These are phyloP conservation scores for Boletus subparvulus DNA, from an alignment of 768 basidiomycete genomes.

Conservation along the genomic window DNA sequence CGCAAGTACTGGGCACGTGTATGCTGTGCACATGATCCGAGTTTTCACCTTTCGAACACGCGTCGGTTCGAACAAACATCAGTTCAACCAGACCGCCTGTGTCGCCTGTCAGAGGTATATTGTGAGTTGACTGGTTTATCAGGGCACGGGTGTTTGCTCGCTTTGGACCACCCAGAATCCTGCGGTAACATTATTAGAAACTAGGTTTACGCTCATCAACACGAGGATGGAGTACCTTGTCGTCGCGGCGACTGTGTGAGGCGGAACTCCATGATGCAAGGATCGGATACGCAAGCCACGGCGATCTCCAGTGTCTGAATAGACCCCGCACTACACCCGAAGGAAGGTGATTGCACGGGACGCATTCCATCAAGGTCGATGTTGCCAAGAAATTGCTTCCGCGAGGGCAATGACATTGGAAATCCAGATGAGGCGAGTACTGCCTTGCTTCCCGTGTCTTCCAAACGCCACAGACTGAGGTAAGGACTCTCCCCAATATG, in stretches of 20 bases:
- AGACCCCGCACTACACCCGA: conserved; percentile 14
- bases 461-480: conserved; percentile 20
- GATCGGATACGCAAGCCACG: conserved; percentile 20
- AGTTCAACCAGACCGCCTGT: neutral
- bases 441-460: conserved; percentile 3
- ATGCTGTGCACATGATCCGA: conserved; percentile 1
- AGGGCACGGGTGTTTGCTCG: conserved; percentile 3
- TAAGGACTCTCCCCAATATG: conserved; percentile 14
- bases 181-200: neutral
- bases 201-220: neutral
- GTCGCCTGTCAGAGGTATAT: neutral
- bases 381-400: conserved; percentile 17
- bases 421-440: conserved; percentile 6
- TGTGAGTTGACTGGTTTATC: neutral
- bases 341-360: conserved; percentile 9
- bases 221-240: conserved; percentile 17
- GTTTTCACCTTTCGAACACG: neutral
- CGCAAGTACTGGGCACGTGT: neutral
- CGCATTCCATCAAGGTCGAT: conserved; percentile 14
- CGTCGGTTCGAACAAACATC: neutral
- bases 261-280: conserved; percentile 24
- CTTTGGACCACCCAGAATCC: conserved; percentile 22
- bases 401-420: conserved; percentile 10
- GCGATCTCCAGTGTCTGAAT: conserved; percentile 23
- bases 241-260: conserved; percentile 15